Evolutionary conservation across 306 rosid genomes (phyloP), one percentile per base, ranked within the genome.

Genomic region (Ochetophila trinervis): DNA sequence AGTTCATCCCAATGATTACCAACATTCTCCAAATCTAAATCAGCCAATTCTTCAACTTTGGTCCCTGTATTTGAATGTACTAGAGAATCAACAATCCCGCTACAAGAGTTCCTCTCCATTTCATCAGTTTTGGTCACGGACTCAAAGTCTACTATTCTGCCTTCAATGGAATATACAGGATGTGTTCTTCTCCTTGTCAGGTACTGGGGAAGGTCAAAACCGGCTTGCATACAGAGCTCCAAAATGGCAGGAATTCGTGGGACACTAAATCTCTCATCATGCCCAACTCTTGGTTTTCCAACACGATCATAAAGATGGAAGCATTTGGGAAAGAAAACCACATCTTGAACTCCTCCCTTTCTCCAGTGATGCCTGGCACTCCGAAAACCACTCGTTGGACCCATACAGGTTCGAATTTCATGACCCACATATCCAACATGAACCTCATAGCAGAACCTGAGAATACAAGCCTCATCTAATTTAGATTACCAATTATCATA

Each of bases 151-250:
- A 84, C 96, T 32, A 91, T 83, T 78, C 97, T 88, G 65, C 97
- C 97, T 62, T 91, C 97, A 10, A 91, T 78, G 52, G 83, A 73
- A 63, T 84, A 88, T 22, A 91, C 91, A 20, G 97, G 94, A 61
- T 84, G 86, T n/a, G 78, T 84, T 83, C 96, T 83, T 82, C 97
- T 86, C 74, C 76, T 88, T 5, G 94, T 63, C 47, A 89, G 91
- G 75, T 53, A 81, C 54, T 78, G 81, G 34, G 58, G 73, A 63
- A 86, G 78, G 68, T 86, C 88, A 58, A 91, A 62, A 53, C 97
- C 97, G 22, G 97, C 94, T 77, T 91, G 96, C 68, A 88, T 79
- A 73, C 96, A 86, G 14, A 91, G 94, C 83, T 88, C 97, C 61
- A 84, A 50, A 53, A 91, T 78, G 78, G 96, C 96, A 61, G 96